Conservation (phyloP, 345 rosid genomes). For the Tarenaya hassleriana region DNA sequence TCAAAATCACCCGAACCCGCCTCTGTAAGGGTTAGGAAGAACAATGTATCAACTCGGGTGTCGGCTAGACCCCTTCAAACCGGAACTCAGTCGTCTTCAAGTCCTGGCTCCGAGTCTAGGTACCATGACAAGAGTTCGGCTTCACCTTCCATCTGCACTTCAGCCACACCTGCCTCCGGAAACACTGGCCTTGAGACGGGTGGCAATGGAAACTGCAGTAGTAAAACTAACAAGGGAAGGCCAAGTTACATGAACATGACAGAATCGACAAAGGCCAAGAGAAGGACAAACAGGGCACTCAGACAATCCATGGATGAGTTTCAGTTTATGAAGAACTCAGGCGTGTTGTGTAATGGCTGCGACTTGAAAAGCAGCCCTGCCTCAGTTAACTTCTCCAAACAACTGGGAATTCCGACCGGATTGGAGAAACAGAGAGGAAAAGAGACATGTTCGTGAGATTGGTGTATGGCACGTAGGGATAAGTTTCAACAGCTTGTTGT, state of each 20-base stretch:
- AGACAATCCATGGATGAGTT: slow-evolving; percentile 94
- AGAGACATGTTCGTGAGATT: slow-evolving; percentile 23
- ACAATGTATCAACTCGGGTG: slow-evolving; percentile 70
- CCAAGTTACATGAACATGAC: slow-evolving; percentile 87
- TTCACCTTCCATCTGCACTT: slow-evolving; percentile 72
- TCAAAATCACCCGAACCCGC: slow-evolving; percentile 43
- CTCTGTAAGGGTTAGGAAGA: slow-evolving; percentile 50
- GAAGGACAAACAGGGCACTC: slow-evolving; percentile 39
- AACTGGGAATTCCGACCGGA: slow-evolving; percentile 36
- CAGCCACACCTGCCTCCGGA: slow-evolving; percentile 57
- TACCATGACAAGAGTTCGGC: slow-evolving; percentile 64
- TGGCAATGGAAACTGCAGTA: slow-evolving; percentile 37
- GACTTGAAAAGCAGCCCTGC: slow-evolving; percentile 36
- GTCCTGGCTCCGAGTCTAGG: slow-evolving; percentile 64
- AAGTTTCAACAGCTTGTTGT: slow-evolving; percentile 60
- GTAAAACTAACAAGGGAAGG: slow-evolving; percentile 29
- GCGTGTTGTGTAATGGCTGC: slow-evolving; percentile 33
- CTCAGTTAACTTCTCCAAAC: slow-evolving; percentile 43
- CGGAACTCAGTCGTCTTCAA: slow-evolving; percentile 52
- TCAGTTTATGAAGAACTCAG: slow-evolving; percentile 59
- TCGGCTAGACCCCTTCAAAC: slow-evolving; percentile 57
- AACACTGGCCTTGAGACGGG: slow-evolving; percentile 46
- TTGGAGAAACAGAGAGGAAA: slow-evolving; percentile 33
- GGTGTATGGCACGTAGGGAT: slow-evolving; percentile 13
- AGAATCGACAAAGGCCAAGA: slow-evolving; percentile 81